Base-by-base conservation (phyloP, 768 basidiomycete species). In the Candolleomyces aberdarensis region DNA sequence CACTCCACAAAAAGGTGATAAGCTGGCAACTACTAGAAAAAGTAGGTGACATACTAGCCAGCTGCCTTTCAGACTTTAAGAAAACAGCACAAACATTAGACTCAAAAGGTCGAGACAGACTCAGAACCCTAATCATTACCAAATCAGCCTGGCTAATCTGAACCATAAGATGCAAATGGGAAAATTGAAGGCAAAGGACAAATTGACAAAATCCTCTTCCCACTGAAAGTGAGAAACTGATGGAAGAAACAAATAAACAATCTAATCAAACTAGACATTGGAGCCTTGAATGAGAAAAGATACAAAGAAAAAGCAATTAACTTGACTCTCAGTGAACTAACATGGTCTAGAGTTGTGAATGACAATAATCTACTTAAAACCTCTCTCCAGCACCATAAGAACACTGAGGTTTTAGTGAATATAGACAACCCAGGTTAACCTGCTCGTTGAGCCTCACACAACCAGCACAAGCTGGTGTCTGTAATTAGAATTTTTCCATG, bases 101-200 rank as follows among this genome's bases (percentile, higher is more conserved):
- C 6, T 47, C 5, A 29, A 0, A 13, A 7, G 57, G 26, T 13
- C 19, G 39, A 22, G 58, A 56, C 20, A 40, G 63, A 22, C 59
- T 63, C 3, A 52, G 47, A n/a, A 54, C 48, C 6, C 60, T 60
- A 5, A 22, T 63, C 17, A 47, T 63, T 15, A 36, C 63, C 2
- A 59, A 63, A 41, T 47, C 63, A 3, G 43, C 58, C 13, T 61
- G 56, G 26, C 32, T 57, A 17, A 60, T 63, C 32, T 63, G 59
- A 59, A 53, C 48, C 6, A 22, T 63, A 19, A 43, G 63, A 43
- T 63, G 63, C 26, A 29, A 56, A 46, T 63, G 63, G 63, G 13
- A 13, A 29, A 57, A n/a, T 63, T 3, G 55, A 57, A 17, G n/a
- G 31, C 2, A 26, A 51, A 40, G 61, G 47, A 40, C 31, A 58